Evolutionary conservation across 2,329 filamentous ascomycete genomes (phyloP).

Genomic region (Cladosporium sp.): DNA sequence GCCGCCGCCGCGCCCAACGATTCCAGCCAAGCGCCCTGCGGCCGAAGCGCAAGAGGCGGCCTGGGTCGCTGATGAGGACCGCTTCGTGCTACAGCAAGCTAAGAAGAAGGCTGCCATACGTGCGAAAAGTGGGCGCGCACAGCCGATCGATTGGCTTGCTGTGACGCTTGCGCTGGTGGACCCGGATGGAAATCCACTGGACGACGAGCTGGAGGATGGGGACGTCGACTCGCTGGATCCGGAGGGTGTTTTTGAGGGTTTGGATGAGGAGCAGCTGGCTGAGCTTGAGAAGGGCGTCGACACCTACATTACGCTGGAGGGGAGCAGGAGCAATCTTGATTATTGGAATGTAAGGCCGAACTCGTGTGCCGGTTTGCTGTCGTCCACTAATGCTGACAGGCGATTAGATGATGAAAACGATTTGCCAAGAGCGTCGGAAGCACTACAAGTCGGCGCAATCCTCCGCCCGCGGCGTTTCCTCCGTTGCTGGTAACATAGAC

Average conservation of each 20-base stretch:
- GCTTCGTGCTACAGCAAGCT: constrained; percentile 90
- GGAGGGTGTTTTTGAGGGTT: constrained; percentile 68
- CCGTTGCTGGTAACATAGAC: constrained; percentile 83
- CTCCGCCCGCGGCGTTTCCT: constrained; percentile 68
- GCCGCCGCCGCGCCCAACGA: constrained; percentile 27
- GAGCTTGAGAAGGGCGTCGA: constrained; percentile 81
- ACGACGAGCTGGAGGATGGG: constrained; percentile 79
- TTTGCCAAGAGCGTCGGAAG: constrained; percentile 72
- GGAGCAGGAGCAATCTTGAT: constrained; percentile 67
- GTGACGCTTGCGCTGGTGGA: constrained; percentile 88
- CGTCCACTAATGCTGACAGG: constrained; percentile 17
- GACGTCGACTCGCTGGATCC: constrained; percentile 72
- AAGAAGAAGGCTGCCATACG: constrained; percentile 98
- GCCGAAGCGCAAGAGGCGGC: constrained; percentile 45
- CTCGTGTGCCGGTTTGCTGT: neutral
- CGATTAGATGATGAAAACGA: constrained; percentile 66
- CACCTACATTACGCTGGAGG: constrained; percentile 73
- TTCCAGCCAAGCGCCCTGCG: constrained; percentile 36
- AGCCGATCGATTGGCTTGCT: constrained; percentile 87
- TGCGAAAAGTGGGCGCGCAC: constrained; percentile 82
- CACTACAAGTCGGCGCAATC: constrained; percentile 50
- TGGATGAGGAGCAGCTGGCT: constrained; percentile 60
- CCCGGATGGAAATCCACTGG: constrained; percentile 66
- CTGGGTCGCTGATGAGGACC: constrained; percentile 92
- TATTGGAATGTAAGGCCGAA: constrained; percentile 67